These are phyloP conservation scores for Malassezia yamatoensis DNA, from an alignment of 1,284 basidiomycete species.

Conservation along the genomic window DNA sequence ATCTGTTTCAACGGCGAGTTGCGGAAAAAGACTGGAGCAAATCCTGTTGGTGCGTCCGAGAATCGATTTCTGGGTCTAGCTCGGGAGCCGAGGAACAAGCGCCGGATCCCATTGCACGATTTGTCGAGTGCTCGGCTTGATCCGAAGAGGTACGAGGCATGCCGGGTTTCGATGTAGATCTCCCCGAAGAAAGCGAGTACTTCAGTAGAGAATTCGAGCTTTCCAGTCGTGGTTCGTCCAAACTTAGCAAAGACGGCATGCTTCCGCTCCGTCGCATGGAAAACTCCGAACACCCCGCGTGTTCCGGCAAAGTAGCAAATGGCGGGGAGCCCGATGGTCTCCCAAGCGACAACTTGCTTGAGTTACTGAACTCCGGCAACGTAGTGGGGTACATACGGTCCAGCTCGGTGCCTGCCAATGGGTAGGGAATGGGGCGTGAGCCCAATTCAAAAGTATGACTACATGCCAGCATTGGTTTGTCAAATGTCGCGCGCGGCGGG, in stretches of 20 bases:
- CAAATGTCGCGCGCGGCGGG: neutral
- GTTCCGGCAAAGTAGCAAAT: too few species aligned
- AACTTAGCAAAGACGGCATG: conserved; percentile 6
- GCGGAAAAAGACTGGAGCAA: too few species aligned
- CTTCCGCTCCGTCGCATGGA: conserved; percentile 10
- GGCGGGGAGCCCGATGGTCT: neutral
- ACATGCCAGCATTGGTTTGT: neutral
- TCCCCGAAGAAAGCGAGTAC: conserved; percentile 8
- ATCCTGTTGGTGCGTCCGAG: too few species aligned
- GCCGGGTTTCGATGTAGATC: neutral
- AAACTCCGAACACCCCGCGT: neutral
- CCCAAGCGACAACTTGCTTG: neutral
- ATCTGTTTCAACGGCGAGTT: too few species aligned
- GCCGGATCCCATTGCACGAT: too few species aligned
- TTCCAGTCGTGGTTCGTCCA: conserved; percentile 6
- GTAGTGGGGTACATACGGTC: neutral
- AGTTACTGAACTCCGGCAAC: neutral
- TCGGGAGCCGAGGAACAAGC: too few species aligned
- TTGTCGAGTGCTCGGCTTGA: too few species aligned
- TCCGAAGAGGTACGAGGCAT: too few species aligned
- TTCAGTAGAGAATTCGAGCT: conserved; percentile 12
- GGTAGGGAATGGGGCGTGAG: neutral
- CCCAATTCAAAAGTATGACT: neutral
- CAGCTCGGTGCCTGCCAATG: neutral
- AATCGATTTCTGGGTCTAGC: too few species aligned